Conservation (phyloP, 257 asterid genomes). For the Nicotiana sylvestris region DNA sequence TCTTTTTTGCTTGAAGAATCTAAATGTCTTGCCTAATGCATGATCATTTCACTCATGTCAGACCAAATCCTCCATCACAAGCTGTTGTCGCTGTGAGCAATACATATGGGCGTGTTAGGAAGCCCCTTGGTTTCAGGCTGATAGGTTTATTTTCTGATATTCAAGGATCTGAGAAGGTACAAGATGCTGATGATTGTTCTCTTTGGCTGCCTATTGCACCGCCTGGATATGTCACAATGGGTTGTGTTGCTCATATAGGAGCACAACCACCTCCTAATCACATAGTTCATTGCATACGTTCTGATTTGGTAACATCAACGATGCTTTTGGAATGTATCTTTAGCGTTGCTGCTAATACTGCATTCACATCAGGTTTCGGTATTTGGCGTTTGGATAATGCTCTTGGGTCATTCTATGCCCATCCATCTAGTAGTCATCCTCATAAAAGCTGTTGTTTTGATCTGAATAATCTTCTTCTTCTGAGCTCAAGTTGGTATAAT, state of each 20-base stretch:
- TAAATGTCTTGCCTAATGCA: not conserved
- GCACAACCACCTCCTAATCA: conserved; percentile 84
- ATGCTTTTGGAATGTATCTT: conserved; percentile 64
- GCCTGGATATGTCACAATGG: conserved; percentile 86
- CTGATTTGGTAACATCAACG: conserved; percentile 85
- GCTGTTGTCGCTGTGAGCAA: conserved; percentile 83
- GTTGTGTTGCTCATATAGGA: conserved; percentile 90
- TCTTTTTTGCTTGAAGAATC: conserved; percentile 2
- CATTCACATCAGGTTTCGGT: conserved; percentile 72
- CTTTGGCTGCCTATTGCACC: conserved; percentile 96
- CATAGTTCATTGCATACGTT: conserved; percentile 83
- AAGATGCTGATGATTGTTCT: conserved; percentile 58
- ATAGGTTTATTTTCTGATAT: conserved; percentile 59
- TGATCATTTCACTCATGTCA: conserved; percentile 27
- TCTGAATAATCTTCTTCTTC: conserved; percentile 76
- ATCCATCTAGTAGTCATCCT: conserved; percentile 57
- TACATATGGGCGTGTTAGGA: conserved; percentile 86
- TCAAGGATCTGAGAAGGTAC: conserved; percentile 43
- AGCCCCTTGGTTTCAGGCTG: conserved; percentile 81
- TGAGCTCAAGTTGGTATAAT: conserved; percentile 61
- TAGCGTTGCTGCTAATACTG: conserved; percentile 43
- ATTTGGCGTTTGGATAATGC: conserved; percentile 94
- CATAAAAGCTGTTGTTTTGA: conserved; percentile 61
- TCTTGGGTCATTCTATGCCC: conserved; percentile 83
- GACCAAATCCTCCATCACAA: conserved; percentile 99